Percentiles rank a stretch among this genome's conserved stretches.
These are phyloP conservation scores for Populus hybrid DNA, from an alignment of 441 rosid species.

Conservation along the genomic window DNA sequence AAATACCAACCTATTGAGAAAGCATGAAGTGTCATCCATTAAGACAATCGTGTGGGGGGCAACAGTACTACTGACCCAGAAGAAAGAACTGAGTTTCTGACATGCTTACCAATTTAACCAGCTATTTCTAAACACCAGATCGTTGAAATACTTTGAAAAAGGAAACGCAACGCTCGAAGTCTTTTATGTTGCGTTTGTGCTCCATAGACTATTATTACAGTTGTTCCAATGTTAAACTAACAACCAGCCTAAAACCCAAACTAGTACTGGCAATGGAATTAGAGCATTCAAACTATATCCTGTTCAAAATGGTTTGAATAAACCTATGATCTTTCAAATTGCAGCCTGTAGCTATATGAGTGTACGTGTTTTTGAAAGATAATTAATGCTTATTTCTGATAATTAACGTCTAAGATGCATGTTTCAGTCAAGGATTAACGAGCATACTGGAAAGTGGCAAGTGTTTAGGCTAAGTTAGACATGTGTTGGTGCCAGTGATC, in stretches of 20 bases:
- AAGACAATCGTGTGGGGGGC: neutral
- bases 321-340: neutral
- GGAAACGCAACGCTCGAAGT: too few relatives aligned
- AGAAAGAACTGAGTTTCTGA: neutral
- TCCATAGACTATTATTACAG: neutral
- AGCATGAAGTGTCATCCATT: neutral
- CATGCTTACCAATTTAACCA: neutral
- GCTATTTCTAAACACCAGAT: neutral
- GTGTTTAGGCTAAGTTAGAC: neutral
- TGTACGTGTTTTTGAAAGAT: neutral
- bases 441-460: neutral
- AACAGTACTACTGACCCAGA: neutral
- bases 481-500: neutral
- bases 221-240: neutral
- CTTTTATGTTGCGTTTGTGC: neutral
- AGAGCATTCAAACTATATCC: neutral
- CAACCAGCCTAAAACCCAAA: neutral
- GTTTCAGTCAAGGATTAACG: too few relatives aligned
- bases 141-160: neutral
- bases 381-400: neutral
- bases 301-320: neutral
- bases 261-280: neutral
- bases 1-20: neutral
- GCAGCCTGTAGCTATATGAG: neutral
- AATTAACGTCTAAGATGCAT: neutral